Base-by-base conservation (phyloP, 2,329 filamentous ascomycete genomes). In the Canariomyces notabilis region DNA sequence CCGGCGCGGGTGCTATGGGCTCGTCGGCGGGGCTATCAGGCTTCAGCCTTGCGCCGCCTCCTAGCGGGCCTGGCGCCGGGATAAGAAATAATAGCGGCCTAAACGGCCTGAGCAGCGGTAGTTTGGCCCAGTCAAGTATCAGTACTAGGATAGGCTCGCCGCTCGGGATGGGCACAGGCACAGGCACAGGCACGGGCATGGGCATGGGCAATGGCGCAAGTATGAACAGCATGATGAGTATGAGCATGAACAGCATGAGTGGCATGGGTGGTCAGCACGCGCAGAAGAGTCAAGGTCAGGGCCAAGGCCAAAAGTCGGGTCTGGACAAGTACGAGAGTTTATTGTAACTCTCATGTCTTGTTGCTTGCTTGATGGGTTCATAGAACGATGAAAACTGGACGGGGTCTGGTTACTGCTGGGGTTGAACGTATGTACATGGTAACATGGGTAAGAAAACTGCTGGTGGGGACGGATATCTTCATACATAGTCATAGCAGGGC, bases 291-390 rank as follows among this genome's bases (percentile, higher is more conserved):
- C 56, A 59, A 48, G 57, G 60, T 42, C 57, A 60, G 51, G 56
- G 60, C 48, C 57, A 59, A 21, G 40, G 62, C 31, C 66, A 63
- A 44, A 74, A 72, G 57, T 72, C 74, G 5, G 80, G 81, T 0
- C 67, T 85, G 65, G 80, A 83, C 64, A 82, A 81, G 66, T 86
- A 85, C 54, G 76, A 82, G 63, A 85, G 82, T 66, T 61, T 86
- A 55, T 63, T 85, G 56, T 85, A 50, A 31, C 9, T 45, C 29
- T n/a, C 33, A 36, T 32, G 2, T 33, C 32, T 18, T 32, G 6
- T 42, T 36, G 18, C 15, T 4, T 36, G 16, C n/a, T n/a, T n/a
- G n/a, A n/a, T n/a, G n/a, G n/a, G n/a, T n/a, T n/a, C n/a, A n/a
- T n/a, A n/a, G n/a, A n/a, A n/a, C n/a, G n/a, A n/a, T n/a, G n/a